Base-by-base conservation (phyloP, 2,329 filamentous ascomycete species). In the Botrytis tulipae region DNA sequence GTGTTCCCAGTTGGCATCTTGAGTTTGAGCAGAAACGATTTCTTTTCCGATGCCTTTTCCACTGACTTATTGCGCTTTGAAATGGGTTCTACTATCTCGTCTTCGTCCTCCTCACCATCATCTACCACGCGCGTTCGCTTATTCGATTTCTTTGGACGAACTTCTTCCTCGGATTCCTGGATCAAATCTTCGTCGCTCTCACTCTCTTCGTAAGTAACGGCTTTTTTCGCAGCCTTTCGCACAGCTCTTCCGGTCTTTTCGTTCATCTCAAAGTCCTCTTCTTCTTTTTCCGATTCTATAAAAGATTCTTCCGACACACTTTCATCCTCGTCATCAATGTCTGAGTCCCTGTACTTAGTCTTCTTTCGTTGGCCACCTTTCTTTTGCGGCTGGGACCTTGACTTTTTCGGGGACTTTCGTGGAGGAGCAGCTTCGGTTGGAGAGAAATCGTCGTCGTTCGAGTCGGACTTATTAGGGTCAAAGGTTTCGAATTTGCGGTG, bases 371-470 rank as follows among this genome's bases (percentile, higher is more conserved):
- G 81, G 25, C 80, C 78, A 46, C 76, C 79, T 73, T 78, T 78
- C 73, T 77, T 67, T 72, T 77, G 76, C 29, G 71, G 18, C 71
- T 79, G 73, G 14, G 77, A 71, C 54, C 80, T 78, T 8, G 83
- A 81, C 44, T 83, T 80, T 37, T 84, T 83, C 8, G 82, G 78
- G 71, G 84, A 85, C 76, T 84, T 86, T 72, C 82, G 82, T 25
- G 86, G 83, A 44, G 86, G 83, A 46, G 83, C 82, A 40, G 82
- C 84, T 76, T 86, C 84, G 25, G 82, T 80, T 25, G 89, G 89
- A 73, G 90, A 87, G 78, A 91, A 92, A 80, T 90, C 90, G 76
- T 89, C 88, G 79, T 92, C 90, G 68, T 89, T 87, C 3, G 90
- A 85, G 77, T 92, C 90, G 69, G 90, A 91, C 79, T 89, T 87